Conservation (phyloP, 2,329 filamentous ascomycete species). For the Exophiala viscosa region DNA sequence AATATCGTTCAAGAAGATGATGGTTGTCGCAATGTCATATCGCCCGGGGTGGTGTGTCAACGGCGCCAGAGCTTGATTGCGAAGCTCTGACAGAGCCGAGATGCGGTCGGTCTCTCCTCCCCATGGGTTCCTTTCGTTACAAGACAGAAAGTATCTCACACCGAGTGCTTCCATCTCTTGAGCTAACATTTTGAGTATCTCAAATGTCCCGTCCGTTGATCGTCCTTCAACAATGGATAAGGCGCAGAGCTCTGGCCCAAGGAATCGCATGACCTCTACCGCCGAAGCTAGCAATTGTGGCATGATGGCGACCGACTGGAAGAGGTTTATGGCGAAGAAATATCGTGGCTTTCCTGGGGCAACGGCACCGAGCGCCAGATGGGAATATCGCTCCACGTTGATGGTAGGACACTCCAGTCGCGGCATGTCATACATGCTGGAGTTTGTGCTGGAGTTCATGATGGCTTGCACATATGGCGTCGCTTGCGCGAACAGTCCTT, state of each 20-base stretch:
- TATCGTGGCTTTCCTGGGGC: slow-evolving; percentile 30
- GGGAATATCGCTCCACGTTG: no score
- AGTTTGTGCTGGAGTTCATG: no score
- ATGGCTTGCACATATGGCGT: no score
- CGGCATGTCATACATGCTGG: no score
- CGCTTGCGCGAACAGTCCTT: no score
- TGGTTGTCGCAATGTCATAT: slow-evolving; percentile 38
- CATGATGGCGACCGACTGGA: slow-evolving; percentile 45
- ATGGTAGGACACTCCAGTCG: no score
- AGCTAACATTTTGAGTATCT: slow-evolving; percentile 46
- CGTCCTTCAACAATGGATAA: slow-evolving; percentile 57
- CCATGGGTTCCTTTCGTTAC: slow-evolving; percentile 44
- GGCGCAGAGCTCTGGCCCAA: slow-evolving; percentile 51
- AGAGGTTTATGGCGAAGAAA: slow-evolving; percentile 54
- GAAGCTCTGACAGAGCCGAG: slow-evolving; percentile 47
- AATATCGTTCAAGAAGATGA: slow-evolving; percentile 55
- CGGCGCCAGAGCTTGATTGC: slow-evolving; percentile 53
- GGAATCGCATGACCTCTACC: slow-evolving; percentile 48
- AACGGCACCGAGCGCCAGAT: no score
- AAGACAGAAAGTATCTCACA: slow-evolving; percentile 24
- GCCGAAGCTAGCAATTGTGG: slow-evolving; percentile 53
- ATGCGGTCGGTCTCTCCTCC: slow-evolving; percentile 43
- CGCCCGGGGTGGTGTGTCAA: slow-evolving; percentile 33
- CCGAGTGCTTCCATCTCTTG: slow-evolving; percentile 37
- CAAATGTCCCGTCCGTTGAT: slow-evolving; percentile 53